Evolutionary conservation across 805 yeast species (phyloP).

Genomic region (Lipomyces chichibuensis): DNA sequence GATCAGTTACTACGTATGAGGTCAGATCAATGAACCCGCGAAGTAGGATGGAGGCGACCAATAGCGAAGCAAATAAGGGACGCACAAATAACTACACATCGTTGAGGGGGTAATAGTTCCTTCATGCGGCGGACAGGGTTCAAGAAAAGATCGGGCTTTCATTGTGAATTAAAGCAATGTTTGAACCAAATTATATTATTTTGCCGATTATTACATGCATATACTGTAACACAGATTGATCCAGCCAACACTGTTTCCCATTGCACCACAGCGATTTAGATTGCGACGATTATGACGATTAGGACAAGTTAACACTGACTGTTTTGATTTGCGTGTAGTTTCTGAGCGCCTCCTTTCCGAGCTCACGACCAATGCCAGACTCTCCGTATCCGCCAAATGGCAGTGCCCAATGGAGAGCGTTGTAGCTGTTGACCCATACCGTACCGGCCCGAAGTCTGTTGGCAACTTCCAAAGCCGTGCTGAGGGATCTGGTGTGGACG

Average conservation of each 20-base stretch:
- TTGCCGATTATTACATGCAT: background rate
- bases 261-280: background rate
- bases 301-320: conserved; percentile 65
- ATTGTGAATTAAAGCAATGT: too few relatives aligned
- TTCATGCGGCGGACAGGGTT: too few relatives aligned
- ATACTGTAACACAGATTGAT: background rate
- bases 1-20: too few relatives aligned
- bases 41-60: too few relatives aligned
- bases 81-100: too few relatives aligned
- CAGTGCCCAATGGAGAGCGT: conserved; percentile 66
- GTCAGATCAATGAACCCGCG: too few relatives aligned
- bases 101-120: too few relatives aligned
- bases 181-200: background rate
- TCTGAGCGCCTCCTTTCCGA: conserved; percentile 72
- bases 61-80: too few relatives aligned
- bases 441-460: conserved; percentile 82
- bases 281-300: background rate
- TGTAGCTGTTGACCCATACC: conserved; percentile 88
- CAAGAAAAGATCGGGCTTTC: too few relatives aligned
- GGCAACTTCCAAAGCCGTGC: conserved; percentile 75
- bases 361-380: conserved; percentile 81
- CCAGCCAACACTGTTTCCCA: background rate
- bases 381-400: conserved; percentile 83
- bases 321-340: conserved; percentile 77
- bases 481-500: conserved; percentile 74